Base-by-base conservation (phyloP, 768 basidiomycete genomes). In the Ramaria sp. region DNA sequence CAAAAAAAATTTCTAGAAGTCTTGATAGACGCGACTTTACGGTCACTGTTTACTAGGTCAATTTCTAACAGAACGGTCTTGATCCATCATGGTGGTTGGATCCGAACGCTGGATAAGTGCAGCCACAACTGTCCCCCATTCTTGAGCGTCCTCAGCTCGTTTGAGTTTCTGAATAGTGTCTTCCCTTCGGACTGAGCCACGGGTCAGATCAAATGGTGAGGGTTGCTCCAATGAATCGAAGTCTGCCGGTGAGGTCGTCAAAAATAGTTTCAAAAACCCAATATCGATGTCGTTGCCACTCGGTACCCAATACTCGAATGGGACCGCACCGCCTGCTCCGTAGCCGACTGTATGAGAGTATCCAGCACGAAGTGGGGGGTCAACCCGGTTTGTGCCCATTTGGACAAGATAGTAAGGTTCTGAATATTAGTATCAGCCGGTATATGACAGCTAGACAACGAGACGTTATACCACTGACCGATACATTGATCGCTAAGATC, bases 181-280 rank as follows among this genome's bases (percentile, higher is more conserved):
- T 2, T 9, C n/a, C 42, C 13, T 7, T 7, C 5, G 49, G 2
- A 15, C 12, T 22, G 7, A 2, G 4, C 42, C n/a, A 22, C 42
- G 42, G 5, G 42, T 5, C 11, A n/a, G 2, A 19, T 48, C 58
- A 56, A 75, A 73, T 0, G 74, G 69, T 4, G 68, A 69, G 2
- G 62, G 53, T 50, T 73, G 75, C 1, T 50, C 33, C 3, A 78
- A 66, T 51, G 63, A 64, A 4, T 65, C 61, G 53, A 76, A 64
- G 60, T 73, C 70, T 38, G 70, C 61, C 4, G 69, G 68, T 0
- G 57, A 57, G 0, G 71, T 73, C 15, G 75, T 65, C 19, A 78
- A 58, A 57, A 72, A 78, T 10, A 78, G 60, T 56, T 75, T 76
- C 51, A 78, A 68, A 54, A 71, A 74, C 6, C 75, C 72, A 3